These are phyloP conservation scores for Aegilops sharonensis DNA, from an alignment of 176 grass and related monocot species.

Conservation along the genomic window DNA sequence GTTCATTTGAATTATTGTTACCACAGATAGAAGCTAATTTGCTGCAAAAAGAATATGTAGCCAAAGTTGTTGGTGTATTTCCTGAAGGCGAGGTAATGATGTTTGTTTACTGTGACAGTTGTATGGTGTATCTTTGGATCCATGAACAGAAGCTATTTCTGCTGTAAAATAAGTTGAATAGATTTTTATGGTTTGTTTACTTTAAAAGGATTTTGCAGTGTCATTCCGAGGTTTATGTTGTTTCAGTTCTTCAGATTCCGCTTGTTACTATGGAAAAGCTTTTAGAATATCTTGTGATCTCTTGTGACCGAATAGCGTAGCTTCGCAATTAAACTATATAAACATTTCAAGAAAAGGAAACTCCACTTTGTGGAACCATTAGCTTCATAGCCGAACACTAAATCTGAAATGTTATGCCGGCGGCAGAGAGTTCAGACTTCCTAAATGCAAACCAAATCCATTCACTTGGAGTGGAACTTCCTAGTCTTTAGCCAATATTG, in stretches of 20 bases:
- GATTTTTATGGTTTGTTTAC: neutral
- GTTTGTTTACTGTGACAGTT: neutral
- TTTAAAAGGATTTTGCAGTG: neutral
- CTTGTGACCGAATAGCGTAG: neutral
- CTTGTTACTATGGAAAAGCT: neutral
- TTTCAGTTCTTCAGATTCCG: neutral
- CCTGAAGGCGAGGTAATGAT: slow-evolving; percentile 72
- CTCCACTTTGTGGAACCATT: neutral
- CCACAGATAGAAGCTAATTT: slow-evolving; percentile 76
- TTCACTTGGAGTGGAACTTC: neutral
- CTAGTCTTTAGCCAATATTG: neutral
- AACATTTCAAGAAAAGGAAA: neutral
- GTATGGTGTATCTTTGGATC: neutral
- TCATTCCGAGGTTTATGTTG: neutral
- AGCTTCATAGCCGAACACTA: neutral
- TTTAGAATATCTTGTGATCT: neutral
- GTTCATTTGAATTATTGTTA: slow-evolving; percentile 19
- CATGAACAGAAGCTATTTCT: neutral
- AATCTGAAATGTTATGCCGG: neutral
- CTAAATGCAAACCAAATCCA: neutral
- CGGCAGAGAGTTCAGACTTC: neutral
- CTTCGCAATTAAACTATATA: neutral
- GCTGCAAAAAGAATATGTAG: slow-evolving; percentile 91
- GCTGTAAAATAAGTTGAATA: slow-evolving; percentile 6
- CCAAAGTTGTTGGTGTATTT: slow-evolving; percentile 90